phyloP scores from a whole-genome alignment of 345 rosid genomes.

The Kandelia obovata region DNA sequence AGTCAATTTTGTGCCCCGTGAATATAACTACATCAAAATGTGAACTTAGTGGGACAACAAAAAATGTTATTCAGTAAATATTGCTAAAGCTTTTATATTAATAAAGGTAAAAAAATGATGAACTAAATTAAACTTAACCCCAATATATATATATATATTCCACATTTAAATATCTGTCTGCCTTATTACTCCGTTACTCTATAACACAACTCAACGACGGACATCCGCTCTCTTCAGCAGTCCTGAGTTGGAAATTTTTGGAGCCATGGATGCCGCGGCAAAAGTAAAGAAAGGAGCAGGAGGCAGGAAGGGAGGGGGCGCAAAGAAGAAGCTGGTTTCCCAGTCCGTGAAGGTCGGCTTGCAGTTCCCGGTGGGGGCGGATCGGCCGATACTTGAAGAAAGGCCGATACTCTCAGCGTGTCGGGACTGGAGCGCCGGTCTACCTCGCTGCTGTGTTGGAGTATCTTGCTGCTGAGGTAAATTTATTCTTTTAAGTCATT shows the following conservation, averaged over 20 bases:
- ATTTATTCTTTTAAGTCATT: too few species aligned
- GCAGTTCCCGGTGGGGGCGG: constrained; percentile 42
- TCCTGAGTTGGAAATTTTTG: too few species aligned
- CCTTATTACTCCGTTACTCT: background rate
- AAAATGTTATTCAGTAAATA: too few species aligned
- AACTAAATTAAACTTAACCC: too few species aligned
- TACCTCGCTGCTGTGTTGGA: constrained; percentile 43
- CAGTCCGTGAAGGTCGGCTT: constrained; percentile 39
- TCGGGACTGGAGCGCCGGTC: constrained; percentile 40
- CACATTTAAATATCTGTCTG: background rate
- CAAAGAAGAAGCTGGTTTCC: constrained; percentile 38
- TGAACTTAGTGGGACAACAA: too few species aligned
- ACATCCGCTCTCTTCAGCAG: background rate
- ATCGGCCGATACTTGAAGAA: constrained; percentile 42
- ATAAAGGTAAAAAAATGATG: too few species aligned
- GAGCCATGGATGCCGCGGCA: constrained; percentile 24
- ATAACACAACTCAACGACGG: too few species aligned
- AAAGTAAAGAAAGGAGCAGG: constrained; percentile 42
- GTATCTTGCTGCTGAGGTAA: constrained; percentile 43
- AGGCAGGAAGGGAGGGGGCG: constrained; percentile 40
- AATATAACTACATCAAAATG: too few species aligned
- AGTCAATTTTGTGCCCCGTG: too few species aligned
- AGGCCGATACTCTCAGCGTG: constrained; percentile 38
- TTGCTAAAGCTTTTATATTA: too few species aligned
- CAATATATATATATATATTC: too few species aligned